Base-by-base conservation (phyloP, 805 yeast genomes). In the Tetrapisispora pingtungensis region DNA sequence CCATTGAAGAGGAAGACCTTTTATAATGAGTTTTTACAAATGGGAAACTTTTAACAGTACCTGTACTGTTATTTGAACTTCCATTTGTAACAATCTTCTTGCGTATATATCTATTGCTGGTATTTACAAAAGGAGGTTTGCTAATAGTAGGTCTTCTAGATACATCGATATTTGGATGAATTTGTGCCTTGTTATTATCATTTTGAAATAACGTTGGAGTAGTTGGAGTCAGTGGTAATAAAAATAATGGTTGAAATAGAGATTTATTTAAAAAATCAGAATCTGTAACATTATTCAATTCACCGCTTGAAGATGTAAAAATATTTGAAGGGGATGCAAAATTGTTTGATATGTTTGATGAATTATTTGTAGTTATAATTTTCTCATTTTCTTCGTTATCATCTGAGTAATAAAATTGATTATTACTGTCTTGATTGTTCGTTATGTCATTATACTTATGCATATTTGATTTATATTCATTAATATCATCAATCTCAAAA, bases 1-100 rank as follows among this genome's bases (percentile, higher is more conserved):
- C 62, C 57, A 52, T 52, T 17, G 46, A 41, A 4, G 62, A 50
- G 10, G 61, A 53, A 24, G 57, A 51, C 44, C 62, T 53, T 43
- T 58, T 58, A 35, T 48, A 46, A 36, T 58, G 59, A 35, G 48
- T 45, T 32, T 45, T 40, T 24, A 50, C 30, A 41, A 45, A 50
- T 10, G 47, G 33, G 26, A 15, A 18, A 17, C 17, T 28, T 37
- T 37, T 37, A 10, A 36, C 27, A 10, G 40, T 33, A 24, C 36
- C 33, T 20, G 42, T 34, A 28, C 32, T 38, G 22, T 8, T 33
- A 22, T 12, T n/a, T 10, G 6, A 22, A 34, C 12, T 17, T 15
- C 26, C 32, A 31, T 15, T 32, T 18, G 42, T 4, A 15, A 32
- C 31, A 35, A 46, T 18, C 24, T 27, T 40, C 32, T 33, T 36